These are phyloP conservation scores for Talaromyces piceae DNA, from an alignment of 2,329 filamentous ascomycete species.

Conservation along the genomic window DNA sequence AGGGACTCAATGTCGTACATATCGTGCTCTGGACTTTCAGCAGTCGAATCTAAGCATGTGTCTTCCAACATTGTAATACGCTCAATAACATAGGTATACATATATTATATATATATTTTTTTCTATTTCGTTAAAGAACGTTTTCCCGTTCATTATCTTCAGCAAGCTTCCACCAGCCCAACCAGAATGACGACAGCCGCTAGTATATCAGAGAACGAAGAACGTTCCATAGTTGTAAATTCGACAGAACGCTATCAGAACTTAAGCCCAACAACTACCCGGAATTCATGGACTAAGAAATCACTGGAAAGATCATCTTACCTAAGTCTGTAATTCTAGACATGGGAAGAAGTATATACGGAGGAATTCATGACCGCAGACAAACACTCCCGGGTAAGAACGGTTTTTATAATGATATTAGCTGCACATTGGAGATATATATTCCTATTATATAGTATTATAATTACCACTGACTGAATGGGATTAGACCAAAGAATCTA, in stretches of 20 bases:
- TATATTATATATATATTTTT: too few species aligned
- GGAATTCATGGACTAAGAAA: conserved; percentile 69
- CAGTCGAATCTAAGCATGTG: too few species aligned
- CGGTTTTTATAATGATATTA: conserved; percentile 72
- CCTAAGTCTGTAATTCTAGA: conserved; percentile 34
- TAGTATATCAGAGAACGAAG: conserved; percentile 53
- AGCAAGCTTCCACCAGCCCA: background rate
- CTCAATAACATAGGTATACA: background rate
- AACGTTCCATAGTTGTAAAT: conserved; percentile 59
- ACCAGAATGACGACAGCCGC: conserved; percentile 64
- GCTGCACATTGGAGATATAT: conserved; percentile 62
- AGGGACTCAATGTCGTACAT: background rate
- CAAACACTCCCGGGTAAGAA: conserved; percentile 65
- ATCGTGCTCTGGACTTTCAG: too few species aligned
- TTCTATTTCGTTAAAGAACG: background rate
- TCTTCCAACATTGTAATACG: too few species aligned
- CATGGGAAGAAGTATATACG: conserved; percentile 88
- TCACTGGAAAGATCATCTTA: background rate
- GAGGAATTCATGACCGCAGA: conserved; percentile 72
- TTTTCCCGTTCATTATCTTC: background rate
- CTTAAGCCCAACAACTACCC: conserved; percentile 78
- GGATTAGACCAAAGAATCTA: conserved; percentile 64
- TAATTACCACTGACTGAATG: conserved; percentile 80
- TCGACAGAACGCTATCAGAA: conserved; percentile 58
- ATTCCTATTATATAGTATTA: conserved; percentile 74